A percentile compares a stretch with the other conserved stretches of the same genome.
phyloP scores from a whole-genome alignment of 495 filamentous ascomycete species.

The Lasiosphaeriaceae sp. region DNA sequence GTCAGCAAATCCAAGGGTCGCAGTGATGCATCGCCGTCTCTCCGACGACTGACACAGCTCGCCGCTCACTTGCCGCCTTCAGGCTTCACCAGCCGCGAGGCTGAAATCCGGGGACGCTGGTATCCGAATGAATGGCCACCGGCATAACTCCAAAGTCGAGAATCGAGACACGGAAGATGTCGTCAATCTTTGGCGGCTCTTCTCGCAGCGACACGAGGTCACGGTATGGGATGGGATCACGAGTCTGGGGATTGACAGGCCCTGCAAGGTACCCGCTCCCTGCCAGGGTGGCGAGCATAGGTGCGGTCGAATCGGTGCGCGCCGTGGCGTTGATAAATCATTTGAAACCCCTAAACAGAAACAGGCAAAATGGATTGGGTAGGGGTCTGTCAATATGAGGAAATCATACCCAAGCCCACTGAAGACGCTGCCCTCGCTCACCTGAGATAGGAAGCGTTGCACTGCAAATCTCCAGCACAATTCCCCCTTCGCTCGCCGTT shows the following conservation, averaged over 20 bases:
- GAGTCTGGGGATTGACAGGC: neutral
- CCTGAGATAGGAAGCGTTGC: conserved; percentile 3
- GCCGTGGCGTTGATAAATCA: conserved; percentile 10
- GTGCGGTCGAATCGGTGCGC: neutral
- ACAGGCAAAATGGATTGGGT: conserved; percentile 7
- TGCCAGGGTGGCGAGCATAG: neutral
- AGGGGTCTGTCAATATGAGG: conserved; percentile 7
- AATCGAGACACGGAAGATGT: neutral
- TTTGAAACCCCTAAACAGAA: conserved; percentile 9
- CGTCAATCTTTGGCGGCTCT: neutral
- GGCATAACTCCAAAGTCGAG: neutral
- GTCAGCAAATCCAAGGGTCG: neutral
- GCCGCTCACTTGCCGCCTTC: neutral
- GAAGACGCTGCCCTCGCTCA: neutral
- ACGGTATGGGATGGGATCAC: neutral
- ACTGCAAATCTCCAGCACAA: conserved; percentile 13
- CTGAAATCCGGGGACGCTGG: neutral
- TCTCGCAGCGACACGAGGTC: neutral
- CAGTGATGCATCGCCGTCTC: conserved; percentile 8
- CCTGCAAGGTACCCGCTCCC: neutral
- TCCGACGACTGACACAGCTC: conserved; percentile 6
- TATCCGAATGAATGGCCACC: neutral
- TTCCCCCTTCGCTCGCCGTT: no score
- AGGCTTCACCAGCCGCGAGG: neutral
- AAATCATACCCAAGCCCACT: conserved; percentile 4